Conservation (phyloP, 2,329 filamentous ascomycete species). For the Paracoccidioides lutzii region DNA sequence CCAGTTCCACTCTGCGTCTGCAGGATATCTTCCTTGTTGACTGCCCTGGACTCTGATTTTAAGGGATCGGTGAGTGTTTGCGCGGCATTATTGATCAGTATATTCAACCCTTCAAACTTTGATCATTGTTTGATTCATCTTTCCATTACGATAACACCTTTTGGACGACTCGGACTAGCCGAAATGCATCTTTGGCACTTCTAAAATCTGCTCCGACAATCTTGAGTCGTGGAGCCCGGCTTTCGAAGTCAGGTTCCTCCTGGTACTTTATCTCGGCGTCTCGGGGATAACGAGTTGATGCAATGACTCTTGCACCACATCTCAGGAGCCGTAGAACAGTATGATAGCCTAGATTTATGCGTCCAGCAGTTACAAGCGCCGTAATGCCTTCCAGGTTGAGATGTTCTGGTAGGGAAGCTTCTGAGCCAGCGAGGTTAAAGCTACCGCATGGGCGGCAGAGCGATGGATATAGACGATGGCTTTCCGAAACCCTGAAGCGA, state of each 20-base stretch:
- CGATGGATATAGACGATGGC: conserved; percentile 17
- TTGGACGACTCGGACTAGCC: conserved; percentile 15
- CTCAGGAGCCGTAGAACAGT: conserved; percentile 23
- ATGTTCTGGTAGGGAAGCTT: conserved; percentile 18
- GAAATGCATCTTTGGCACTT: conserved; percentile 21
- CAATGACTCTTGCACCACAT: conserved; percentile 25
- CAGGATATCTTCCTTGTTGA: conserved; percentile 15
- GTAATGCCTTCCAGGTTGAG: conserved; percentile 16
- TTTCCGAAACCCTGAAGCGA: conserved; percentile 11
- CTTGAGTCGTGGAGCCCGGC: conserved; percentile 15
- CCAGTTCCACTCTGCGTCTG: conserved; percentile 3
- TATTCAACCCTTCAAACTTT: conserved; percentile 15
- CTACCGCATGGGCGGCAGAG: conserved; percentile 24
- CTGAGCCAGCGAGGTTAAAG: conserved; percentile 22
- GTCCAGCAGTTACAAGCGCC: conserved; percentile 25
- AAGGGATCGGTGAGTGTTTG: conserved; percentile 27
- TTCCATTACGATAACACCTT: conserved; percentile 14
- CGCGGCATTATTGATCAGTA: conserved; percentile 30
- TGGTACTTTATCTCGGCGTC: conserved; percentile 23
- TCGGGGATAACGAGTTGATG: conserved; percentile 24
- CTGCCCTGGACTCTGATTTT: conserved; percentile 17
- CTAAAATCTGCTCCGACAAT: conserved; percentile 26
- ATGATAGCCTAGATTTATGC: conserved; percentile 25
- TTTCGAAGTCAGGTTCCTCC: conserved; percentile 10
- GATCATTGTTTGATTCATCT: neutral